These are phyloP conservation scores for Dipteronia sinensis DNA, from an alignment of 345 rosid species.

Conservation along the genomic window DNA sequence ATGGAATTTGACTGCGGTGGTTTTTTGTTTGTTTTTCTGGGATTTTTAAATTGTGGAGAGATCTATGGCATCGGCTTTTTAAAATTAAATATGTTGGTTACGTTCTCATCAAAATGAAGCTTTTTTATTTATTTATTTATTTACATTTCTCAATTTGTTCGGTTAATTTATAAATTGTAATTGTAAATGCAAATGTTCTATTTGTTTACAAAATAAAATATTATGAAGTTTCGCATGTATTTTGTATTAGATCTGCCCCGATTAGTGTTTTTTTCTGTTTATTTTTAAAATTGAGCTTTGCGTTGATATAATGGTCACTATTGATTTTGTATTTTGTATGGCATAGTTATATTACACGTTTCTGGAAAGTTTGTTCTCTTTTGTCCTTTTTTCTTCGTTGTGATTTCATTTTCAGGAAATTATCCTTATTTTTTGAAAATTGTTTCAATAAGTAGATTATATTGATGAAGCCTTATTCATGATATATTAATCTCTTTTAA, in stretches of 20 bases:
- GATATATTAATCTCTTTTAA: not conserved
- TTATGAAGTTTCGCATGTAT: not conserved
- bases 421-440: not conserved
- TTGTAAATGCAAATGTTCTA: not conserved
- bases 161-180: not conserved
- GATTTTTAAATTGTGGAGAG: not conserved
- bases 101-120: not conserved
- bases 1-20: not conserved
- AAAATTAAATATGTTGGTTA: not conserved
- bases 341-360: not conserved
- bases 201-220: not conserved
- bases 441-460: not conserved
- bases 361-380: not conserved
- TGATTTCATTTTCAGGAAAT: not conserved
- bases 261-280: not conserved
- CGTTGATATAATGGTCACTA: not conserved
- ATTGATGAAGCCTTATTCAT: not conserved
- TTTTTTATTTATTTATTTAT: not conserved
- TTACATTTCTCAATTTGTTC: not conserved
- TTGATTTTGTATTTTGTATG: slow-evolving; percentile 2
- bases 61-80: not conserved
- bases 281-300: not conserved
- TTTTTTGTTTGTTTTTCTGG: not conserved
- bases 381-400: not conserved
- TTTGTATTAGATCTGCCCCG: slow-evolving; percentile 16